Percentiles rank a stretch among this genome's conserved stretches.
Evolutionary conservation across 2,329 filamentous ascomycete species (phyloP).

Genomic region (Paraphaeosphaeria minitans): DNA sequence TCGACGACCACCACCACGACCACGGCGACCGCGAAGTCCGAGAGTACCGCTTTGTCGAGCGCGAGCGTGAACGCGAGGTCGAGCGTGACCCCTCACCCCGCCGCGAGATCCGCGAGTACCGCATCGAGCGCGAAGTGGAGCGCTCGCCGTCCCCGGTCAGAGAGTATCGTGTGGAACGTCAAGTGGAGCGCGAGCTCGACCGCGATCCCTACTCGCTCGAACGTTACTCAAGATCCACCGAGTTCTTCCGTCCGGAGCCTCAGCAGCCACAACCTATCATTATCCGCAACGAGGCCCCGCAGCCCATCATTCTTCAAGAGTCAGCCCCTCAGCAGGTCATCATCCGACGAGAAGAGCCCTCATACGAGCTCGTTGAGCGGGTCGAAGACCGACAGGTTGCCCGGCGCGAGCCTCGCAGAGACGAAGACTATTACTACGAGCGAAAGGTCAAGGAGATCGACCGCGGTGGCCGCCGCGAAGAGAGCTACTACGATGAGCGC

Average conservation of each 20-base stretch:
- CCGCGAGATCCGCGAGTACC: slow-evolving; percentile 55
- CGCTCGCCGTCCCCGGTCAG: slow-evolving; percentile 50
- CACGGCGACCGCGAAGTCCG: slow-evolving; percentile 39
- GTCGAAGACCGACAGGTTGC: slow-evolving; percentile 55
- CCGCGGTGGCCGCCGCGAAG: slow-evolving; percentile 50
- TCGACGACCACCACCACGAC: slow-evolving; percentile 40
- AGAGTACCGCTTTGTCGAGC: slow-evolving; percentile 44
- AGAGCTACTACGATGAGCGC: slow-evolving; percentile 43
- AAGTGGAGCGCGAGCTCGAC: slow-evolving; percentile 38
- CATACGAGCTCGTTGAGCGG: slow-evolving; percentile 65
- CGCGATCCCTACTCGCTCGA: slow-evolving; percentile 52
- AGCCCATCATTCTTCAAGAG: slow-evolving; percentile 62
- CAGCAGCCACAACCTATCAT: slow-evolving; percentile 52
- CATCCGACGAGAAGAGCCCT: slow-evolving; percentile 58
- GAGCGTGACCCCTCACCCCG: slow-evolving; percentile 49
- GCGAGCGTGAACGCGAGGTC: slow-evolving; percentile 33
- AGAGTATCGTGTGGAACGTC: slow-evolving; percentile 40
- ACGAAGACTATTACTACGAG: slow-evolving; percentile 64
- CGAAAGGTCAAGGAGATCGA: slow-evolving; percentile 56
- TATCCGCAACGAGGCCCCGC: slow-evolving; percentile 55
- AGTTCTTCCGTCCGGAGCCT: slow-evolving; percentile 56
- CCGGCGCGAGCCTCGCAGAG: slow-evolving; percentile 52
- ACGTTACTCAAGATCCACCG: slow-evolving; percentile 58
- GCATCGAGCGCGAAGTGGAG: slow-evolving; percentile 59
- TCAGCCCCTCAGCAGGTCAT: slow-evolving; percentile 56